phyloP scores from a whole-genome alignment of 2,329 filamentous ascomycete species.

The Corinectria fuckeliana region DNA sequence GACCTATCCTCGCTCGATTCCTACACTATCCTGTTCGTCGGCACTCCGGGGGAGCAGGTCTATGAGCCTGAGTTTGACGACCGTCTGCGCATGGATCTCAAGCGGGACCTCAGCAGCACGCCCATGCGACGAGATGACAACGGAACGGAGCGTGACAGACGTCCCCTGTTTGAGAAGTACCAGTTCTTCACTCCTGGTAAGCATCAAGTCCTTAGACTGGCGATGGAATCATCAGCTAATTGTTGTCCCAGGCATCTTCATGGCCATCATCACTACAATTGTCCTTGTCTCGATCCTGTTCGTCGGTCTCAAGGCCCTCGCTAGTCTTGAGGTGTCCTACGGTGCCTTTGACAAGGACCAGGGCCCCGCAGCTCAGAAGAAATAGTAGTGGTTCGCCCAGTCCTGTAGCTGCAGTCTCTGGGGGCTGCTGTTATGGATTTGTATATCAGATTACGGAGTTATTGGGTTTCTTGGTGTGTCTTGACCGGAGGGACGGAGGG shows the following conservation, averaged over 20 bases:
- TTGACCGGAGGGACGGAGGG: conserved; percentile 33
- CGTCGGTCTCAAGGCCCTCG: conserved; percentile 77
- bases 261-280: conserved; percentile 75
- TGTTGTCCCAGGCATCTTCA: conserved; percentile 76
- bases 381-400: conserved; percentile 50
- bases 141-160: conserved; percentile 47
- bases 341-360: conserved; percentile 97
- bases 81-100: conserved; percentile 73
- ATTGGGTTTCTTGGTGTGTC: conserved; percentile 35
- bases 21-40: conserved; percentile 80
- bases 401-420: conserved; percentile 5
- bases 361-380: conserved; percentile 88
- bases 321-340: conserved; percentile 87
- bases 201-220: background rate
- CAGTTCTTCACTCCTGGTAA: conserved; percentile 90
- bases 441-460: conserved; percentile 43
- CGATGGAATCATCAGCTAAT: conserved; percentile 3
- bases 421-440: conserved; percentile 25
- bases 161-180: conserved; percentile 86
- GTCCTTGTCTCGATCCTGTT: conserved; percentile 79
- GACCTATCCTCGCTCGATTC: conserved; percentile 48
- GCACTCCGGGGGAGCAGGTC: conserved; percentile 60
- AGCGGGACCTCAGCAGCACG: conserved; percentile 58
- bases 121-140: conserved; percentile 47
- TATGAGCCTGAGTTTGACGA: conserved; percentile 73